A percentile compares a stretch with the other conserved stretches of the same genome.
phyloP scores from a whole-genome alignment of 768 basidiomycete genomes.

The Rickenella mellea region DNA sequence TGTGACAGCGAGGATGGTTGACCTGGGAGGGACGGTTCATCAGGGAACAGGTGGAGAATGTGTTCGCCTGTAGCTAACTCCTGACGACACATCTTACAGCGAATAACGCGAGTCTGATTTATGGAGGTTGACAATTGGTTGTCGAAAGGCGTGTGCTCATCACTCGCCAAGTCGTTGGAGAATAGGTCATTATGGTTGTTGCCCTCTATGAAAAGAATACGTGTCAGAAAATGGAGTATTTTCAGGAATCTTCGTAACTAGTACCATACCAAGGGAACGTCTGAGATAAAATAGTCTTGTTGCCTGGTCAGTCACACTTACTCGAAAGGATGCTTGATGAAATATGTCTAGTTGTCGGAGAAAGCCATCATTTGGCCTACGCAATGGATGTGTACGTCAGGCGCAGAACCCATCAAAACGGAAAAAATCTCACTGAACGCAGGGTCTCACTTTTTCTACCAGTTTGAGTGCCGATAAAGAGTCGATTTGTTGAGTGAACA shows the following conservation, averaged over 20 bases:
- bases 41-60: constrained; percentile 90
- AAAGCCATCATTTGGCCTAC: constrained; percentile 83
- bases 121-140: constrained; percentile 53
- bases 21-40: constrained; percentile 62
- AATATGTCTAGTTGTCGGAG: constrained; percentile 74
- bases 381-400: not conserved
- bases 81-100: constrained; percentile 89
- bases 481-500: constrained; percentile 58
- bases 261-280: constrained; percentile 59
- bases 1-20: constrained; percentile 38
- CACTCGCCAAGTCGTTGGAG: constrained; percentile 73
- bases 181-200: too few species aligned
- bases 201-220: too few species aligned
- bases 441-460: constrained; percentile 57
- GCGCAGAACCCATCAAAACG: constrained; percentile 2
- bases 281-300: constrained; percentile 82
- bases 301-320: constrained; percentile 55
- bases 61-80: constrained; percentile 87
- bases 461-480: constrained; percentile 55
- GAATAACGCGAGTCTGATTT: constrained; percentile 53
- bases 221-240: constrained; percentile 5
- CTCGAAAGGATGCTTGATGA: constrained; percentile 59
- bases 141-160: constrained; percentile 55
- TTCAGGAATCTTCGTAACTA: constrained; percentile 40
- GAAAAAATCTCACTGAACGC: constrained; percentile 48